Evolutionary conservation across 139 green algal genomes (phyloP), one percentile per base, ranked within the genome.

Genomic region (Ettlia oleoabundans): DNA sequence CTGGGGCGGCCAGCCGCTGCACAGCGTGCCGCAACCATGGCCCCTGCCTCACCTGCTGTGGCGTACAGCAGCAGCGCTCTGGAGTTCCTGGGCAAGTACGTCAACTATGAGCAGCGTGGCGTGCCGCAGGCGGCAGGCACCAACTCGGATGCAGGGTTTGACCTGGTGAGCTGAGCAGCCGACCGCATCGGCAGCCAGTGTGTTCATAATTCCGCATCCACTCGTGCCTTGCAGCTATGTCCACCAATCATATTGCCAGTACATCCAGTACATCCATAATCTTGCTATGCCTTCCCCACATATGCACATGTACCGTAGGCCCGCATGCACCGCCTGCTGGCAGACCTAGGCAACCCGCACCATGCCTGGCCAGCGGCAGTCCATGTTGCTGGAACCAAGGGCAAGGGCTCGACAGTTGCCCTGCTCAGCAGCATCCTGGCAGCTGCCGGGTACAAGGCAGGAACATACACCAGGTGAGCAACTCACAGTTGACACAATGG

Each of bases 351-450:
- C 1, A 61, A 92, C 26, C 94, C 94, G 2, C 91, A 97, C 24
- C 13, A 69, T 8, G 41, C 38, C 2, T 83, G 87, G 81, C 82
- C 74, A 19, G 65, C 58, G 15, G 89, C 87, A 2, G 86, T 96
- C 6, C 95, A 98, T 75, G 84, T 98, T 10, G 94, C 92, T 5
- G 95, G 95, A 43, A 98, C 91, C 67, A 98, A 98, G 81, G 94
- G 94, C 82, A 98, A 98, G 75, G 95, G 95, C 24, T 97, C 93
- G 63, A 92, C 88, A 7, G 88, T 84, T 0, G 74, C 90, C 22
- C 78, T 98, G 66, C 80, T 98, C 19, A 73, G 88, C 2, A 43
- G 40, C n/a, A 90, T 94, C 19, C 80, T 98, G n/a, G 62, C 78
- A 0, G 58, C 86, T 4, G 88, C 89, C 8, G 93, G 92, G 1